Evolutionary conservation across 179 eudicot species (phyloP).

Genomic region (Dionaea muscipula): DNA sequence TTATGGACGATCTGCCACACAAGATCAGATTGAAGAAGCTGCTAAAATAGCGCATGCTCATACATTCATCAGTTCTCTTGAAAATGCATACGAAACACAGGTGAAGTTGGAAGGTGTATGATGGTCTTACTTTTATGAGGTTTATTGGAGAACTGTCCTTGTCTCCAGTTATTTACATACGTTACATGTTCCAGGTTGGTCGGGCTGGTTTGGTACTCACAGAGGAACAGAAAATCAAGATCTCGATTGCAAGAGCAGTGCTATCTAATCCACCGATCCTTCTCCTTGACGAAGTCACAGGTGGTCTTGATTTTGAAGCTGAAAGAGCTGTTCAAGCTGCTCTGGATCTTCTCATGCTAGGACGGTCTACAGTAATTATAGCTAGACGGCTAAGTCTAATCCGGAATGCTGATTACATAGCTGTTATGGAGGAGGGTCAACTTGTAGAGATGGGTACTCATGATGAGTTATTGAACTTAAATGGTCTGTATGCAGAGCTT

Average conservation of each 20-base stretch:
- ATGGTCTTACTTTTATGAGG: slow-evolving; percentile 4
- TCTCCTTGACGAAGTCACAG: slow-evolving; percentile 96
- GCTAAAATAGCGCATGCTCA: slow-evolving; percentile 97
- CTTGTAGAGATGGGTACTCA: slow-evolving; percentile 98
- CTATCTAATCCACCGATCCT: slow-evolving; percentile 89
- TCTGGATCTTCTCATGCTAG: slow-evolving; percentile 87
- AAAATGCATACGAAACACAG: slow-evolving; percentile 93
- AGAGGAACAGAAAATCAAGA: slow-evolving; percentile 93
- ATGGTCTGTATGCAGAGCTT: slow-evolving; percentile 93
- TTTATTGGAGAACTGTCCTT: background rate
- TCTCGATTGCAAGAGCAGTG: slow-evolving; percentile 93
- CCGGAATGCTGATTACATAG: slow-evolving; percentile 88
- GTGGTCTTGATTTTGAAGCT: slow-evolving; percentile 99
- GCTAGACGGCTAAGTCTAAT: slow-evolving; percentile 89
- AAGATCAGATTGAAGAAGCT: slow-evolving; percentile 93
- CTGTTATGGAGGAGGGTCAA: slow-evolving; percentile 99
- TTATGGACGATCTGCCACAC: slow-evolving; percentile 71
- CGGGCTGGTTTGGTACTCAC: slow-evolving; percentile 76
- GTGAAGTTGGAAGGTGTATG: slow-evolving; percentile 20
- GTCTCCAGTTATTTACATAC: slow-evolving; percentile 7
- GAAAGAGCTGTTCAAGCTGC: slow-evolving; percentile 91
- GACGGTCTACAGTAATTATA: slow-evolving; percentile 88
- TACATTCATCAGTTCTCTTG: slow-evolving; percentile 84
- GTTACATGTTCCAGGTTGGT: slow-evolving; percentile 51
- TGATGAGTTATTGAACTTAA: slow-evolving; percentile 73